Evolutionary conservation across 225 moss, liverwort and hornwort species (phyloP).

Genomic region (Climacium dendroides): DNA sequence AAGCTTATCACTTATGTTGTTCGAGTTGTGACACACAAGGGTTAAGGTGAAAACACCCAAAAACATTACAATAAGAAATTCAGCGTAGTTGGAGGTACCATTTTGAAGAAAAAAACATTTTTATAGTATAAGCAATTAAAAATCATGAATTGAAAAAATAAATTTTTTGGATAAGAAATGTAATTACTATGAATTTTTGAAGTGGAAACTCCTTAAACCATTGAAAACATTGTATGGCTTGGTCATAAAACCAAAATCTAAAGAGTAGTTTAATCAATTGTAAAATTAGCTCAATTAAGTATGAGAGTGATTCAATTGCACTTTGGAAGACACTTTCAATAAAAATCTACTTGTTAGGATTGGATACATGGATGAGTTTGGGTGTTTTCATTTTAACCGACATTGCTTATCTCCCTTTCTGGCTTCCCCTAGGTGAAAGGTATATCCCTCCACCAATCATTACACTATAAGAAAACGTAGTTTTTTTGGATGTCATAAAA

Average conservation of each 20-base stretch:
- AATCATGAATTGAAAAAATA: background rate
- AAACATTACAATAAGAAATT: background rate
- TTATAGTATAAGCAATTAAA: background rate
- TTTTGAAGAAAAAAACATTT: background rate
- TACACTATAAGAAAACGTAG: too few relatives aligned
- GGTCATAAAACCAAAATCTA: background rate
- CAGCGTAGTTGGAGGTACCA: too few relatives aligned
- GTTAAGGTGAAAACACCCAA: background rate
- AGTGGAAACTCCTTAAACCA: too few relatives aligned
- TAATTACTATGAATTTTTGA: background rate
- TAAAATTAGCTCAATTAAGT: background rate
- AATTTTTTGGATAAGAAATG: background rate
- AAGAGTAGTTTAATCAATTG: fast-evolving
- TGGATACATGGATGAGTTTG: fast-evolving
- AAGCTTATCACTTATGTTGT: too few relatives aligned
- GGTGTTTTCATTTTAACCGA: background rate
- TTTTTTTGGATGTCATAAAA: too few relatives aligned
- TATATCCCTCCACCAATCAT: background rate
- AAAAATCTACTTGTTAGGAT: background rate
- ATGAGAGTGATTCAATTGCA: background rate
- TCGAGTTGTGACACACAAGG: too few relatives aligned
- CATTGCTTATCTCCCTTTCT: fast-evolving
- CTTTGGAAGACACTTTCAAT: background rate
- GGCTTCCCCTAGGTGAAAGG: too few relatives aligned
- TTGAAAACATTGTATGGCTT: background rate